Base-by-base conservation (phyloP, 177 flowering plant species). In the Vitis hybrid region DNA sequence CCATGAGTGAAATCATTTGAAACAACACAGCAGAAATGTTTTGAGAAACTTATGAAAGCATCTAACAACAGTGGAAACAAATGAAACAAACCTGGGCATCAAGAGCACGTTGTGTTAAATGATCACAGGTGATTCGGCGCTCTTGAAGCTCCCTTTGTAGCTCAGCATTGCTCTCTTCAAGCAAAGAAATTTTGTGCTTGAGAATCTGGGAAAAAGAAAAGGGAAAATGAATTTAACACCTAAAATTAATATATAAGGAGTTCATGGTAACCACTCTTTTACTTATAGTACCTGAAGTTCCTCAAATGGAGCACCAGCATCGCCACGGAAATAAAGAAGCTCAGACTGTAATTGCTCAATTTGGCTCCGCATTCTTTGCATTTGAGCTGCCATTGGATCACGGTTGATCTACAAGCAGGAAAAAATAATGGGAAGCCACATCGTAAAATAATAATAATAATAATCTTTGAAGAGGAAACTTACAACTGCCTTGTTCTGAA, bases 401-500 rank as follows among this genome's bases (percentile, higher is more conserved):
- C 97, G 97, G 69, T 96, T 96, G 75, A 96, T 80, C 98, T 96
- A 61, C 78, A 75, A 24, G 54, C 38, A 59, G 49, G 56, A 58
- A 22, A 22, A 24, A 19, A 18, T 9, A 53, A 71, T 44, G 5
- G 62, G 13, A 50, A 64, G 52, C 15, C 54, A 31, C 64, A 57
- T 3, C 69, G 9, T 59, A 55, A 28, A 9, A 64, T 17, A 72
- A 28, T 20, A 28, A 13, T 17, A 68, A 4, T 18, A n/a, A 14
- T 28, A 7, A 69, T 5, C 19, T 51, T 24, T 12, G 28, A 13
- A 17, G 38, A 28, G 7, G 14, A 58, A 70, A 82, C 97, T 84
- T 88, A 96, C 98, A 72, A 96, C 80, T 68, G 98, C 98, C 75
- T 94, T 96, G 65, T 96, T 94, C 55, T 96, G 99, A 66, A 94